phyloP scores from a whole-genome alignment of 352 stramenopile genomes.

The Thalassiosira exigua region DNA sequence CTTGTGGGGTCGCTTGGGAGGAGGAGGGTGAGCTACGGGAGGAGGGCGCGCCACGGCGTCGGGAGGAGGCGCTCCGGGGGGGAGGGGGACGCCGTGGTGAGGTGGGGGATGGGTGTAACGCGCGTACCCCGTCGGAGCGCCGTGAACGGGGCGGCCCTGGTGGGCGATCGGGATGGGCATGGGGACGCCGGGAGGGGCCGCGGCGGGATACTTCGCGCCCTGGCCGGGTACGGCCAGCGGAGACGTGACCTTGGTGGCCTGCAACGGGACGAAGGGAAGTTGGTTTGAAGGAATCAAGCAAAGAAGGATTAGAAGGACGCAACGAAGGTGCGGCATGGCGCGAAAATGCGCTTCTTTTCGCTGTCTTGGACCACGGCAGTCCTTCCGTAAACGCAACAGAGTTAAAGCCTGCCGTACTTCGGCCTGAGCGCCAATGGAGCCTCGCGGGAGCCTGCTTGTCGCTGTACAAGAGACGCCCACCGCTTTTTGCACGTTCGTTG shows the following conservation, averaged over 20 bases:
- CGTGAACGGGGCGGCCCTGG: neutral
- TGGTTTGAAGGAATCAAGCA: neutral
- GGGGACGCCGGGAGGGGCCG: neutral
- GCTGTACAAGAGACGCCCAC: no score
- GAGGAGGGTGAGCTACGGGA: neutral
- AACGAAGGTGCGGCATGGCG: neutral
- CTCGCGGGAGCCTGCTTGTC: no score
- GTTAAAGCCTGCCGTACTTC: no score
- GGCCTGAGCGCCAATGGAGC: no score
- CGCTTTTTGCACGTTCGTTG: no score
- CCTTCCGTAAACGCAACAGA: no score
- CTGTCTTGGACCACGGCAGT: no score
- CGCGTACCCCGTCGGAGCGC: neutral
- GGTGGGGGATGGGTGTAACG: neutral
- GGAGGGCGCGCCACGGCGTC: neutral
- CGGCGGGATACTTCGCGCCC: neutral
- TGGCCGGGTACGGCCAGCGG: slow-evolving; percentile 14
- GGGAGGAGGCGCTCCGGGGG: neutral
- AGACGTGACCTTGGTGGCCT: slow-evolving; percentile 38
- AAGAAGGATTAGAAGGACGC: neutral
- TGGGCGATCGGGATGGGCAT: neutral
- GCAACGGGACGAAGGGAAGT: neutral
- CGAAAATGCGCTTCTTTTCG: no score
- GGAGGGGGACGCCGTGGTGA: slow-evolving; percentile 2
- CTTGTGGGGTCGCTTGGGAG: neutral